Base-by-base conservation (phyloP, 495 filamentous ascomycete species). In the Gamarada debralockiae region DNA sequence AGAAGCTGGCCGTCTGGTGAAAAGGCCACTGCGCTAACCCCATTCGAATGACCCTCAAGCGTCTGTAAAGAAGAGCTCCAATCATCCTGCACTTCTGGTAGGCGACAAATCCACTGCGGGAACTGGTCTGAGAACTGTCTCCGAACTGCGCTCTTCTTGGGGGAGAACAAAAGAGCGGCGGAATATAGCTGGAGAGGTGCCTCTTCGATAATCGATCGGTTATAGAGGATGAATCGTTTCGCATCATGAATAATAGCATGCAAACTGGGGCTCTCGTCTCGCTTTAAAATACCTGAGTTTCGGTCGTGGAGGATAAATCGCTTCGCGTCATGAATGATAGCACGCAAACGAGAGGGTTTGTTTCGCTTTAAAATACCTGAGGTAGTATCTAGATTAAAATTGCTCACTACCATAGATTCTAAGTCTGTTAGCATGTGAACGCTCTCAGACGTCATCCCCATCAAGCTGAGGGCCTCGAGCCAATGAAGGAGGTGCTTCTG, bases 81-180 rank as follows among this genome's bases (percentile, higher is more conserved):
- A 42, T 50, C 8, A 7, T 9, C 14, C 17, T 47, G 43, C 14
- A 47, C 43, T 47, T 29, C 25, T 24, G 43, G 43, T 29, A 33
- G 27, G 6, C 12, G 27, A 33, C 25, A 5, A n/a, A 47, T 47
- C 43, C 43, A 47, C 27, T 23, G 12, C 12, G 43, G 43, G 43
- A 47, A 33, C 8, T 14, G 14, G 7, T 34, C 31, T 14, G 7
- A 7, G 14, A 34, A 34, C 14, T 34, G 31, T 34, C 31, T 34
- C 31, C 31, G 31, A 34, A 34, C 14, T 7, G 14, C 14, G 14
- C 31, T 34, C 31, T 34, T 34, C 31, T 34, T 14, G 7, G 31
- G 31, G 7, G 64, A 49, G 58, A 72, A 72, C 10, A 68, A 15
- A 13, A 74, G 50, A 5, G 58, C 64, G 4, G 64, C 47, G 39